Evolutionary conservation across 23 red algal genomes (phyloP).

Genomic region (Cyanidiococcus yangmingshanensis): DNA sequence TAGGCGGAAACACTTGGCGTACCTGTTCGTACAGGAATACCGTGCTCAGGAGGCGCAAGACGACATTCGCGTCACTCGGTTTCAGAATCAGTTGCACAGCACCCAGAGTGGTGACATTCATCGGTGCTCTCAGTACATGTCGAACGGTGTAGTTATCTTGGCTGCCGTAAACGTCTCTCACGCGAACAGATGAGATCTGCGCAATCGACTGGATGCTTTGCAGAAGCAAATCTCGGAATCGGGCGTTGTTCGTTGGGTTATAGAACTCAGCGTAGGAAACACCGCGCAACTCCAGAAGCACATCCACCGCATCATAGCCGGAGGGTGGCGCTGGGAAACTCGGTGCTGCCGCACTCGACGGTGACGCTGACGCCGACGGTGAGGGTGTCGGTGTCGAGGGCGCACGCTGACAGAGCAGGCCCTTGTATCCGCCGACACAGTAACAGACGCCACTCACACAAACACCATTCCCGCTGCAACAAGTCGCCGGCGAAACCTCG

Average conservation of each 20-base stretch:
- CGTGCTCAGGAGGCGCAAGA: not conserved
- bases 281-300: constrained; percentile 12
- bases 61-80: constrained; percentile 4
- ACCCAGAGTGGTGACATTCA: not conserved
- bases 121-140: not conserved
- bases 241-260: not conserved
- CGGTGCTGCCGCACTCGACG: not conserved
- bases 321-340: constrained; percentile 15
- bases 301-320: constrained; percentile 24
- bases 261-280: constrained; percentile 21
- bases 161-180: not conserved
- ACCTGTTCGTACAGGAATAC: constrained; percentile 12
- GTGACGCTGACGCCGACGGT: not conserved
- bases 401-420: constrained; percentile 3
- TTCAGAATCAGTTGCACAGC: not conserved
- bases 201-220: not conserved
- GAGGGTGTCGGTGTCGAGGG: not conserved
- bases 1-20: constrained; percentile 5
- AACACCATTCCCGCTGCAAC: constrained; percentile 7
- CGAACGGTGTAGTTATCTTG: not conserved
- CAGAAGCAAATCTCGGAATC: constrained; percentile 10
- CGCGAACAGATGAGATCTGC: not conserved
- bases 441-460: constrained; percentile 19
- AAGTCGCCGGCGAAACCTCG: not conserved
- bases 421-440: not conserved